A percentile compares a stretch with the other conserved stretches of the same genome.
These are phyloP conservation scores for Syncephalis fuscata DNA, from an alignment of 371 early-diverging fungal species.

Conservation along the genomic window DNA sequence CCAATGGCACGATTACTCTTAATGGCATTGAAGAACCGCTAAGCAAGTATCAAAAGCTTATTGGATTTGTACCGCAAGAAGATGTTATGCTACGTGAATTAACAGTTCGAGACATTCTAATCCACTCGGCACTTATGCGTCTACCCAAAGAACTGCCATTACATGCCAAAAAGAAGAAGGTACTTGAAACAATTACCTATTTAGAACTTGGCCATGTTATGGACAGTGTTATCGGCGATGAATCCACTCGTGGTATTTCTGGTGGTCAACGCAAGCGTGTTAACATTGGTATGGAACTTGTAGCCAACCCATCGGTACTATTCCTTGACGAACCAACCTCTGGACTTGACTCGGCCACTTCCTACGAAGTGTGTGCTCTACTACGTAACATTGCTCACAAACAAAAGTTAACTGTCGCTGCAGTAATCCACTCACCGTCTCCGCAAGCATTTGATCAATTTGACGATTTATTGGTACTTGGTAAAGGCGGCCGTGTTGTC, in stretches of 20 bases:
- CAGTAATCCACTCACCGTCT: slow-evolving; percentile 61
- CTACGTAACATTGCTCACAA: slow-evolving; percentile 31
- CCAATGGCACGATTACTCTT: slow-evolving; percentile 34
- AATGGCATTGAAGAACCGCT: slow-evolving; percentile 40
- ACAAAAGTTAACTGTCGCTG: slow-evolving; percentile 41
- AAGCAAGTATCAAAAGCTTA: slow-evolving; percentile 38
- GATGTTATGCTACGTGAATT: slow-evolving; percentile 48
- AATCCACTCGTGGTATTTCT: slow-evolving; percentile 44
- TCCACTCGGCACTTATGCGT: slow-evolving; percentile 50
- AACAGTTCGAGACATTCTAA: slow-evolving; percentile 31
- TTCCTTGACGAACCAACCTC: slow-evolving; percentile 90
- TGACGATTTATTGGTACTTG: slow-evolving; percentile 48
- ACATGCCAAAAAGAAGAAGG: slow-evolving; percentile 25
- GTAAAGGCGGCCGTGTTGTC: slow-evolving; percentile 39
- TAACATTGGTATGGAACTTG: slow-evolving; percentile 70
- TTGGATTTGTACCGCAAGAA: slow-evolving; percentile 48
- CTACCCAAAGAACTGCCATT: slow-evolving; percentile 28
- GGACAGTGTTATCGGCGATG: slow-evolving; percentile 46
- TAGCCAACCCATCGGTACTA: slow-evolving; percentile 74
- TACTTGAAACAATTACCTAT: slow-evolving; percentile 34
- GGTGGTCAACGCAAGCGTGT: slow-evolving; percentile 86
- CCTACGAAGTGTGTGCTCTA: slow-evolving; percentile 41
- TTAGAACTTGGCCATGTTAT: slow-evolving; percentile 41
- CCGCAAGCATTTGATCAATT: slow-evolving; percentile 38
- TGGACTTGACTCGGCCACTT: slow-evolving; percentile 66